Base-by-base conservation (phyloP, 2,329 filamentous ascomycete species). In the Graphilbum ipis-grandicollis region DNA sequence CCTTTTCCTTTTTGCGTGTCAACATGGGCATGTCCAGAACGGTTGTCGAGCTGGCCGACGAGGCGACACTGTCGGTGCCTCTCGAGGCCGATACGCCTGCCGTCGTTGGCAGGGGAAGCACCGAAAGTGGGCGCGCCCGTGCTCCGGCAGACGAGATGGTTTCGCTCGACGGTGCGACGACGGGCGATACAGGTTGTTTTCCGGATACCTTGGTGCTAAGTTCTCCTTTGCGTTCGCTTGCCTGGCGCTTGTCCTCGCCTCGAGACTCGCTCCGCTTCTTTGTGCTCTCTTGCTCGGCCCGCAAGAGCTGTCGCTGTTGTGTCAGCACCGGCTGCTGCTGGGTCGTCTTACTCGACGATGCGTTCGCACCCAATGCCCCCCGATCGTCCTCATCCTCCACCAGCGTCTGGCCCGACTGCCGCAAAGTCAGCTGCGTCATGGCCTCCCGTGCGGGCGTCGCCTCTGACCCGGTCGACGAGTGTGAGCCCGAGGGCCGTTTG, bases 401-500 rank as follows among this genome's bases (percentile, higher is more conserved):
- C 12, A 17, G 32, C 14, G 26, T 41, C 30, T 26, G 35, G 4
- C 26, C 36, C 2, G 38, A 39, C 25, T 31, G 31, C 9, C 30
- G 36, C 5, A 34, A 9, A 17, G 23, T 19, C 4, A 31, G 34
- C 2, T 35, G 22, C 1, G 21, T n/a, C 10, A 13, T n/a, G n/a
- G n/a, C n/a, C 41, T 38, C 46, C 41, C 33, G 44, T 38, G 26
- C 42, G 32, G n/a, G 44, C 5, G 22, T 46, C 22, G 41, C 38
- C 12, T 60, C 56, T 14, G 55, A 52, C 12, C 46, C 52, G 8
- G 51, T 48, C 4, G 62, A 59, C 7, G 59, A 57, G 38, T 65
- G 66, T 2, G 66, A 68, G 43, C 62, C 68, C 28, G 56, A 52
- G n/a, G n/a, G n/a, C 25, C 61, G 59, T 33, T 63, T 59, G 13